Evolutionary conservation across 2,329 filamentous ascomycete genomes (phyloP).

Genomic region (Aureobasidium sp.): DNA sequence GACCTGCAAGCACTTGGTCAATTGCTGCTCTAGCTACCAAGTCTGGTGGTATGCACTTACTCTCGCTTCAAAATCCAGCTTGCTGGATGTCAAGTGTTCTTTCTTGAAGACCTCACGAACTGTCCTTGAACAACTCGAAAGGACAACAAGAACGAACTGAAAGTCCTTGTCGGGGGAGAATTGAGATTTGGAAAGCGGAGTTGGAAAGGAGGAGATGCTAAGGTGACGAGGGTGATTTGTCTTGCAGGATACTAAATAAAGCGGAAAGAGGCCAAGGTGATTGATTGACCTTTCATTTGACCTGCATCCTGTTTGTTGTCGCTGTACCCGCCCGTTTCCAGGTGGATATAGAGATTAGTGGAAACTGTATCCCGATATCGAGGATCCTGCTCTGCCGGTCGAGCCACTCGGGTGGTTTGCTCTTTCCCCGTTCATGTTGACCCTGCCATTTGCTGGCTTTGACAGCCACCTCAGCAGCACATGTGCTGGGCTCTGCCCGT

Average conservation of each 20-base stretch:
- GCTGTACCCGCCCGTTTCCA: conserved; percentile 14
- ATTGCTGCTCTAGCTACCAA: neutral
- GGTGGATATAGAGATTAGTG: conserved; percentile 9
- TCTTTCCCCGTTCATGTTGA: neutral
- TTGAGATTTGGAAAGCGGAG: neutral
- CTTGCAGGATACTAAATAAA: conserved; percentile 10
- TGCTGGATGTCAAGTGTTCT: conserved; percentile 19
- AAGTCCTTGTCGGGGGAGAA: conserved; percentile 13
- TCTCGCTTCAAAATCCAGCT: conserved; percentile 22
- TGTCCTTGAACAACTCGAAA: conserved; percentile 21
- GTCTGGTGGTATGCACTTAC: conserved; percentile 6
- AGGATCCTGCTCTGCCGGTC: neutral
- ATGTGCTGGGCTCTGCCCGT: neutral
- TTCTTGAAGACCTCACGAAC: conserved; percentile 21
- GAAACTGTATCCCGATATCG: conserved; percentile 1
- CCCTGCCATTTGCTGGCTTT: neutral
- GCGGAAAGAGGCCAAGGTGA: neutral
- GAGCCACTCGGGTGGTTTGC: conserved; percentile 14
- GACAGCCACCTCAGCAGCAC: neutral
- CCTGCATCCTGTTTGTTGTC: conserved; percentile 15
- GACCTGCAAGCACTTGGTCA: conserved; percentile 14
- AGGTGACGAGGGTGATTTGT: conserved; percentile 11
- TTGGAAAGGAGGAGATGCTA: conserved; percentile 7
- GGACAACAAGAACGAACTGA: conserved; percentile 21
- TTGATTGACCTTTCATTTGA: conserved; percentile 15